These are phyloP conservation scores for Colletotrichum cordylinicola DNA, from an alignment of 2,329 filamentous ascomycete genomes.

Conservation along the genomic window DNA sequence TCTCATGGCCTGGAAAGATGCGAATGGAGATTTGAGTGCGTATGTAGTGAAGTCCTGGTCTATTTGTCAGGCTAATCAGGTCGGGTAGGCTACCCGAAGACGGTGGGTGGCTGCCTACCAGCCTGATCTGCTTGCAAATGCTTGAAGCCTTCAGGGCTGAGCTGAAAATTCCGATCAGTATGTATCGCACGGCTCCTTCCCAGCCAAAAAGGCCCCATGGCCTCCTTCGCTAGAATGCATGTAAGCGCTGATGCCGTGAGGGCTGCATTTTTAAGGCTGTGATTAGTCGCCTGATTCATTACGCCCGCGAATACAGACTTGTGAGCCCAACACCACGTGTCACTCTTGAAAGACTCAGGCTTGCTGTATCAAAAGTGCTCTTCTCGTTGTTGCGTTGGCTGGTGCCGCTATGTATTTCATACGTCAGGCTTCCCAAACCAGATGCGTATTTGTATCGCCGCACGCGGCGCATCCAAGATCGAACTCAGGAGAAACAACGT, in stretches of 20 bases:
- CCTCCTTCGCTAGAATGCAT: not conserved
- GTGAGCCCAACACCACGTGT: not conserved
- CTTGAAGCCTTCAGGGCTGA: not conserved
- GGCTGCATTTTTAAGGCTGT: not conserved
- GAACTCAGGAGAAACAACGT: not conserved
- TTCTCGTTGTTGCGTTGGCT: not conserved
- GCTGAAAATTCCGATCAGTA: not conserved
- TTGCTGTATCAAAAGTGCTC: not conserved
- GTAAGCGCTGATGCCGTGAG: not conserved
- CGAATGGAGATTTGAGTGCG: not conserved
- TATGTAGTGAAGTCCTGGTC: not conserved
- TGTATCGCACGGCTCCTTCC: not conserved
- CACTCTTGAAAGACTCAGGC: not conserved
- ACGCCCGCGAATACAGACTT: not conserved
- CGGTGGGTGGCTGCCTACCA: not conserved
- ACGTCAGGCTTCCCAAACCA: not conserved
- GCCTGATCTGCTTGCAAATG: not conserved
- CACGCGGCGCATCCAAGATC: no score
- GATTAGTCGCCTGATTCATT: not conserved
- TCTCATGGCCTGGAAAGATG: not conserved
- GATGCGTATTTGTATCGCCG: no score
- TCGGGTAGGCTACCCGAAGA: not conserved
- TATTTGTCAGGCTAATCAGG: not conserved
- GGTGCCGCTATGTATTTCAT: fast-evolving
- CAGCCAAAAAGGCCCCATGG: not conserved